These are phyloP conservation scores for Penicillium sp. DNA, from an alignment of 2,329 filamentous ascomycete genomes.

Conservation along the genomic window DNA sequence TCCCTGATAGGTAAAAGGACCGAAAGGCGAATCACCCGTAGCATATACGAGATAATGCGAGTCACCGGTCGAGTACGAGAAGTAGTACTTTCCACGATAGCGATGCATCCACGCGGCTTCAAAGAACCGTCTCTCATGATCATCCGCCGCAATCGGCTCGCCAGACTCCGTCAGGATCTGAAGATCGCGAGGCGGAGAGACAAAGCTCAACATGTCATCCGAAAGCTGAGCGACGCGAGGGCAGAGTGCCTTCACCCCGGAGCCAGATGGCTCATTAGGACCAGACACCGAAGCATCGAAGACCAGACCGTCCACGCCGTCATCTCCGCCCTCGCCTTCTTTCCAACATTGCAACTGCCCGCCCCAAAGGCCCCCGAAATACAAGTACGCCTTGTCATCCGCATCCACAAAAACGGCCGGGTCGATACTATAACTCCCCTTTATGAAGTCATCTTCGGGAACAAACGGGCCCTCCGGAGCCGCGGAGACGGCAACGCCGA, in stretches of 20 bases:
- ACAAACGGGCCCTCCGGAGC: slow-evolving; percentile 68
- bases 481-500: slow-evolving; percentile 67
- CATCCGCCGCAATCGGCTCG: slow-evolving; percentile 60
- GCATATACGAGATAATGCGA: slow-evolving; percentile 73
- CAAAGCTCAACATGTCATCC: slow-evolving; percentile 65
- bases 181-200: slow-evolving; percentile 56
- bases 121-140: slow-evolving; percentile 75
- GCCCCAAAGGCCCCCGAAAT: slow-evolving; percentile 79
- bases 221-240: slow-evolving; percentile 65
- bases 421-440: slow-evolving; percentile 72
- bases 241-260: slow-evolving; percentile 57
- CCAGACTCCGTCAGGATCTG: slow-evolving; percentile 63
- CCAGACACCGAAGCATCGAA: slow-evolving; percentile 59
- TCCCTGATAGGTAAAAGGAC: slow-evolving; percentile 71
- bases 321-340: slow-evolving; percentile 46
- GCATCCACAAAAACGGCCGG: slow-evolving; percentile 73
- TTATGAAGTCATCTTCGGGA: slow-evolving; percentile 63
- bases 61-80: slow-evolving; percentile 75
- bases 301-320: slow-evolving; percentile 31
- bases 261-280: slow-evolving; percentile 59
- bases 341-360: slow-evolving; percentile 75
- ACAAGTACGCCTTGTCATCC: slow-evolving; percentile 63
- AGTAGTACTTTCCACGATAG: slow-evolving; percentile 67
- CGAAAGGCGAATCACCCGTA: slow-evolving; percentile 61
- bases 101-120: slow-evolving; percentile 81